Base-by-base conservation (phyloP, 2,329 filamentous ascomycete genomes). In the Moelleriella libera region DNA sequence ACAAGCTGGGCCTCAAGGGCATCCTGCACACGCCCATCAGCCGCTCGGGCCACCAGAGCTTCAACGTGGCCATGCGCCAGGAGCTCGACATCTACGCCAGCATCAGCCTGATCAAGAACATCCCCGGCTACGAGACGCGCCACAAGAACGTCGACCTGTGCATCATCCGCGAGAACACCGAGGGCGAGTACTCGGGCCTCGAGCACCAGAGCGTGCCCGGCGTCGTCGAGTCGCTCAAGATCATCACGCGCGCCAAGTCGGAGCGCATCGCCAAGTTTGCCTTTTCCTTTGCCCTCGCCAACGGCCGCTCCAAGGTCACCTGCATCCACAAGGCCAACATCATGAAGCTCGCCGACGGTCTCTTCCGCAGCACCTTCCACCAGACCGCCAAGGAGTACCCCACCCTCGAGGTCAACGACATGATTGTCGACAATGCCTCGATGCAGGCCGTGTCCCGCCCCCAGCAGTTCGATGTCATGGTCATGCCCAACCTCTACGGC, bases 311-410 rank as follows among this genome's bases (percentile, higher is more conserved):
- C 78, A 97, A 97, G 85, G 88, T 98, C 49, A 97, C 92, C 57
- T 96, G 90, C 75, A 97, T 98, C 66, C 92, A 98, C 84, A 98
- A 98, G 80, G 92, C 92, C 72, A 98, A 98, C 79, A 98, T 98
- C 75, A 98, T 98, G 92, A 98, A 98, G 80, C 79, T 98, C 50
- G 90, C 89, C 67, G 92, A 98, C 60, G 92, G 92, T 70, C 85
- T 98, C 49, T 98, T 98, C 87, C 85, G 92, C 68, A 90, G 83
- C 74, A 97, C 92, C 58, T 94, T 97, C 78, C 88, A 94, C 75
- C 78, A 82, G 62, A 82, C 92, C 57, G 86, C 88, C 56, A 85
- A 94, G 75, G 88, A 95, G 68, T 98, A 92, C 75, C 90, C 92
- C 51, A 94, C 87, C 53, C 78, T 98, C 59, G 86, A 96, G 76